Evolutionary conservation across 805 yeast species (phyloP), one percentile per base, ranked within the genome.

Genomic region (Yueomyces sinensis): DNA sequence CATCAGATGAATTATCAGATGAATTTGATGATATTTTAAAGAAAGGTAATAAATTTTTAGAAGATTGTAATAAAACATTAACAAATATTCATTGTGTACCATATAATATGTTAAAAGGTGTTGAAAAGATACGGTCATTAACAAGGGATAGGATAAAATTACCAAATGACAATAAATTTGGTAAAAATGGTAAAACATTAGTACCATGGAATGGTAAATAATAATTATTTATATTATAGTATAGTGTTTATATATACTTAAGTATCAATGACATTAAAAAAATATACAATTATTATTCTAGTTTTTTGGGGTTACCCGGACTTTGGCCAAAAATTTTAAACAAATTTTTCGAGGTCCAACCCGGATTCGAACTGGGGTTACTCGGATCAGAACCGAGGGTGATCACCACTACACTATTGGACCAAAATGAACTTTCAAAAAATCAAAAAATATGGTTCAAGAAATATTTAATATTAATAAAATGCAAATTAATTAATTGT

Each of bases 321-420:
- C n/a, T n/a, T n/a, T n/a, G n/a, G n/a, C n/a, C n/a, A n/a, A n/a
- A n/a, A n/a, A n/a, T n/a, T n/a, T n/a, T n/a, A n/a, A n/a, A n/a
- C n/a, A 18, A 22, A 13, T 39, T 39, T 42, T 22, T 44, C 40
- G 9, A 74, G 81, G 79, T 74, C 82, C 74, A 70, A 72, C 82
- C 81, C 81, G 81, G 82, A 73, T 72, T 75, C 82, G 82, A 75
- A 75, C 82, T 72, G 80, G 80, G 79, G 82, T 75, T 72, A 70
- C 57, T 58, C 70, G 72, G 72, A 65, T 66, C 72, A 66, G 65
- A 66, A 66, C 72, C 72, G 70, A 65, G 61, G 55, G 72, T 66
- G 72, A 66, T 66, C 63, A 66, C 72, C 72, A 65, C 71, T 66
- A 66, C 72, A 66, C 71, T 65, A 66, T 66, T 64, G 65, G 65